phyloP scores from a whole-genome alignment of 1,139 yeast species.

The Keqinozyma sinolaborantium region DNA sequence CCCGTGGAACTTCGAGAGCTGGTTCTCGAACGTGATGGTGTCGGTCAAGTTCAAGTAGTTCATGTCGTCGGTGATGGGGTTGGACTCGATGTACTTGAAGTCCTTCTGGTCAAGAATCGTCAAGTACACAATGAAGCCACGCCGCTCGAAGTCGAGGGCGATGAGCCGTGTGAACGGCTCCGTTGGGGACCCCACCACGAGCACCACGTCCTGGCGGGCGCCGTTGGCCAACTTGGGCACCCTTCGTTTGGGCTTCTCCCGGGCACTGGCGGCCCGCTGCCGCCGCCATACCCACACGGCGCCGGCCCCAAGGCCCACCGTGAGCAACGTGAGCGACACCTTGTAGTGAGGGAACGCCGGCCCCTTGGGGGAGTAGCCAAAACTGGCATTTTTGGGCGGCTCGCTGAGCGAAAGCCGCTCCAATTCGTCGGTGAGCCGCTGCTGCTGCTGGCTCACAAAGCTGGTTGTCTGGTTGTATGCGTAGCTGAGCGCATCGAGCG shows the following conservation, averaged over 20 bases:
- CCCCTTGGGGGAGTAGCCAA: background rate
- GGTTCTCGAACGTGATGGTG: conserved; percentile 26
- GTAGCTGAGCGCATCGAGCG: conserved; percentile 26
- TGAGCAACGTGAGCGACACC: conserved; percentile 15
- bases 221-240: conserved; percentile 67
- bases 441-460: conserved; percentile 12
- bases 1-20: conserved; percentile 34
- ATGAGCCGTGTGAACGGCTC: conserved; percentile 71
- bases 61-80: conserved; percentile 53
- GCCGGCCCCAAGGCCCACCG: conserved; percentile 28
- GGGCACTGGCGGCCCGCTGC: conserved; percentile 3
- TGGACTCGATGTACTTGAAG: conserved; percentile 52
- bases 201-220: conserved; percentile 69
- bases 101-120: conserved; percentile 68
- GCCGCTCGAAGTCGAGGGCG: conserved; percentile 68
- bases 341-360: conserved; percentile 7
- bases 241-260: conserved; percentile 35
- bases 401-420: background rate
- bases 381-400: background rate
- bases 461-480: conserved; percentile 21
- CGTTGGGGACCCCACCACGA: conserved; percentile 73
- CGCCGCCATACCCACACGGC: conserved; percentile 12
- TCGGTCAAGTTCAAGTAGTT: conserved; percentile 37
- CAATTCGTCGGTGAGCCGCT: background rate
- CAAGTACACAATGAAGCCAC: conserved; percentile 80